phyloP scores from a whole-genome alignment of 495 filamentous ascomycete species.

The Neurospora sublineolata region DNA sequence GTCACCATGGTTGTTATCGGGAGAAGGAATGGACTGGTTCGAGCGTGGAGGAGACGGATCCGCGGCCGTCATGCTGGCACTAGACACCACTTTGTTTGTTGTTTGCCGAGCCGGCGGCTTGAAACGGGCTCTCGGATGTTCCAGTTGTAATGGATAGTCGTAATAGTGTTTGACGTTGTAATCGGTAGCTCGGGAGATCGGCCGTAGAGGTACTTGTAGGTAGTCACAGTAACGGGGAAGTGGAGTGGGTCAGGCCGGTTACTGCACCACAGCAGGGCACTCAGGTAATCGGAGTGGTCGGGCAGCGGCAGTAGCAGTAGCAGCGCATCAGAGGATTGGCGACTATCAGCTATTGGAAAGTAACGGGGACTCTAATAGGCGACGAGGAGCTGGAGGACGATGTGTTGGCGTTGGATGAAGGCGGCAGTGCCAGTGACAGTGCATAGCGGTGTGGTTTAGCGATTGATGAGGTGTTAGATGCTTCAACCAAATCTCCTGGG shows the following conservation, averaged over 20 bases:
- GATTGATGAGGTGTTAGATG: neutral
- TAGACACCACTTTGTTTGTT: neutral
- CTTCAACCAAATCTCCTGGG: neutral
- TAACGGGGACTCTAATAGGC: neutral
- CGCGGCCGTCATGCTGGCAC: conserved; percentile 13
- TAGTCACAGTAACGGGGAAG: neutral
- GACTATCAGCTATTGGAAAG: neutral
- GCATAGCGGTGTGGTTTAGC: neutral
- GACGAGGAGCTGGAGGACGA: neutral
- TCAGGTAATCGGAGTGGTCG: neutral
- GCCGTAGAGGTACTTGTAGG: neutral
- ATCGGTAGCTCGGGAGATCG: neutral
- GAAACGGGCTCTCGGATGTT: neutral
- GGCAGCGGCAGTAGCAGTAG: neutral
- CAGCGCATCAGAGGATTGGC: neutral
- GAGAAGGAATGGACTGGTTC: conserved; percentile 10
- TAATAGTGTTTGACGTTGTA: neutral
- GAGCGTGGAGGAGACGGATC: conserved; percentile 14
- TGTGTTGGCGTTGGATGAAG: neutral
- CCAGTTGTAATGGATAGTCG: neutral
- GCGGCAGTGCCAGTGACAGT: neutral
- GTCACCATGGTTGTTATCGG: neutral
- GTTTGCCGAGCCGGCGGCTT: neutral
- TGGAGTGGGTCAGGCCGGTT: neutral
- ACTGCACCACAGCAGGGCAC: neutral